Conservation (phyloP, 116 monocot genomes). For the Thalassia testudinum region DNA sequence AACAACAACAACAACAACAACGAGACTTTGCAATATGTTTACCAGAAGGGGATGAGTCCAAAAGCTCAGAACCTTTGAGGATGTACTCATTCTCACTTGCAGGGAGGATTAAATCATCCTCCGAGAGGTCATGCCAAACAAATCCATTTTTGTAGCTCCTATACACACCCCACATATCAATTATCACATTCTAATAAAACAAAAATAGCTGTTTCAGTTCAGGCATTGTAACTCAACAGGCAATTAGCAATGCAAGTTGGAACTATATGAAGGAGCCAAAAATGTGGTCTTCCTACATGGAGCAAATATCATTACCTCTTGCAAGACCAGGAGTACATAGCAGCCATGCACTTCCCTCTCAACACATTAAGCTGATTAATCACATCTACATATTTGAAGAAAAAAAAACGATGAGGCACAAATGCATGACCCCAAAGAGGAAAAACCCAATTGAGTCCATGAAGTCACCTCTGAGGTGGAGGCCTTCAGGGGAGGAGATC, state of each 20-base stretch:
- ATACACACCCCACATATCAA: slow-evolving; percentile 1
- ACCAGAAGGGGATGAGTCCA: slow-evolving; percentile 54
- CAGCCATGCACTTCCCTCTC: slow-evolving; percentile 75
- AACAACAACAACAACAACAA: neutral
- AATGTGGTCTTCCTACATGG: neutral
- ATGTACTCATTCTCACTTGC: slow-evolving; percentile 73
- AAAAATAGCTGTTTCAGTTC: no score
- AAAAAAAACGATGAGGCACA: slow-evolving; percentile 1
- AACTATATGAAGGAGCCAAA: neutral
- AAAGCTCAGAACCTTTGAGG: slow-evolving; percentile 89
- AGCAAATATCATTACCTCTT: slow-evolving; percentile 67
- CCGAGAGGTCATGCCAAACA: slow-evolving; percentile 90
- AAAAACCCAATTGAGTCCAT: neutral
- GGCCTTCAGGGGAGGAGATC: slow-evolving; percentile 37
- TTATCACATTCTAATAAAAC: neutral
- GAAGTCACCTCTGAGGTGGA: slow-evolving; percentile 55
- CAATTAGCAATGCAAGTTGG: no score
- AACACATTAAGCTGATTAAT: slow-evolving; percentile 46
- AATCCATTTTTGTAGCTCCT: slow-evolving; percentile 97
- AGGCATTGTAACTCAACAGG: no score
- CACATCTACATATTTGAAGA: slow-evolving; percentile 34
- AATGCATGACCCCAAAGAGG: neutral
- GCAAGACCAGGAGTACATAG: slow-evolving; percentile 93
- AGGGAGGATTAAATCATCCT: slow-evolving; percentile 72
- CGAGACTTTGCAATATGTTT: slow-evolving; percentile 3